phyloP scores from a whole-genome alignment of 2,329 filamentous ascomycete genomes.

The Fusarium sp. region DNA sequence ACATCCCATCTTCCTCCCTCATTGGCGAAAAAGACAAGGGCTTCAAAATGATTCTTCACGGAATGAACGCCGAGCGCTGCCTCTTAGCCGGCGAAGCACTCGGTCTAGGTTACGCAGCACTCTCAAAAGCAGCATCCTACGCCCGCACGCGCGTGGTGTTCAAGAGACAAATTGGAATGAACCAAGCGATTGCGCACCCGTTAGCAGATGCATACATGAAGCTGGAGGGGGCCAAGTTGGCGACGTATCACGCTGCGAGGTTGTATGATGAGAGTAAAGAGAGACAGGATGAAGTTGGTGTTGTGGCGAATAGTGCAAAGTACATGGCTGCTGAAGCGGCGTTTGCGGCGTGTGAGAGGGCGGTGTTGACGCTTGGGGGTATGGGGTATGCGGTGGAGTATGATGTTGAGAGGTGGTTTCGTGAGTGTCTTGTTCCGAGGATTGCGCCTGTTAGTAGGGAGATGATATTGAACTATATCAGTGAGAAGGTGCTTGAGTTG shows the following conservation, averaged over 20 bases:
- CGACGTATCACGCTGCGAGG: constrained; percentile 73
- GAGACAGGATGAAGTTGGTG: constrained; percentile 68
- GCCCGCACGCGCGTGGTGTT: constrained; percentile 76
- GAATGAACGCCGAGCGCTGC: constrained; percentile 84
- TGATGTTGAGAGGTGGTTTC: constrained; percentile 73
- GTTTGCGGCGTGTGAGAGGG: constrained; percentile 71
- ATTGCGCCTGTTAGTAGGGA: constrained; percentile 75
- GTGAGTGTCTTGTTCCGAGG: constrained; percentile 73
- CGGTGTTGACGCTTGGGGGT: constrained; percentile 69
- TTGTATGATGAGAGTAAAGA: constrained; percentile 69
- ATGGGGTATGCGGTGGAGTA: constrained; percentile 76
- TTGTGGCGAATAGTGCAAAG: constrained; percentile 77
- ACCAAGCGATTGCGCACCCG: constrained; percentile 75
- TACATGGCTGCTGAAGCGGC: constrained; percentile 76
- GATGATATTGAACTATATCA: constrained; percentile 82
- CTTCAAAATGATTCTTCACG: constrained; percentile 82
- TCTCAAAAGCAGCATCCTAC: constrained; percentile 72
- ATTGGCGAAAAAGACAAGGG: constrained; percentile 81
- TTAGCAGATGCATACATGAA: constrained; percentile 74
- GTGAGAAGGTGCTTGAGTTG: constrained; percentile 74
- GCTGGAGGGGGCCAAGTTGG: constrained; percentile 73
- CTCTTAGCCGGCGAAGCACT: constrained; percentile 83
- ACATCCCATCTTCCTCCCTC: constrained; percentile 71
- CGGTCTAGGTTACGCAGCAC: constrained; percentile 80
- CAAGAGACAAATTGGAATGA: constrained; percentile 72